Evolutionary conservation across 495 filamentous ascomycete genomes (phyloP).

Genomic region (Aspergillus hancockii): DNA sequence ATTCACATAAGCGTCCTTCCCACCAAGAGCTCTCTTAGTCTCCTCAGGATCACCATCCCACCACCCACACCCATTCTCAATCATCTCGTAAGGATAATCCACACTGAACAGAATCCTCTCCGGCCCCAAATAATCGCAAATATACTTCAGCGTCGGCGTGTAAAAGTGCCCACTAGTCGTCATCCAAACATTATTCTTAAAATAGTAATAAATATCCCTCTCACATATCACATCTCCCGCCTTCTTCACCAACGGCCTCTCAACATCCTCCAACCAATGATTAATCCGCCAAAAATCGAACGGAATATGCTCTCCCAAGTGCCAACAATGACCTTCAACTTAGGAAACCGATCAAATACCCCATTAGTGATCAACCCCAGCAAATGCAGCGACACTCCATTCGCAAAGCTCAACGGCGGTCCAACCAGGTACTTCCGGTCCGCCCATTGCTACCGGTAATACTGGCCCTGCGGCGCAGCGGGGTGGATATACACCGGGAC

Average conservation of each 20-base stretch:
- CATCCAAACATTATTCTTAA: conserved; percentile 51
- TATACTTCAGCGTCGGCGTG: conserved; percentile 40
- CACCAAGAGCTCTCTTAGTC: conserved; percentile 20
- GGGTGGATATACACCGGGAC: conserved; percentile 61
- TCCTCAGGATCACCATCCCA: conserved; percentile 30
- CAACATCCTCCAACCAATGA: conserved; percentile 49
- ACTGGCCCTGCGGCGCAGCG: conserved; percentile 14
- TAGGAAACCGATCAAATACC: conserved; percentile 40
- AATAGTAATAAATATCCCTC: conserved; percentile 48
- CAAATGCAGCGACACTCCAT: conserved; percentile 37
- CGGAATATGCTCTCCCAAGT: conserved; percentile 58
- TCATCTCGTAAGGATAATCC: conserved; percentile 36
- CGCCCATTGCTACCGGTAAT: conserved; percentile 7
- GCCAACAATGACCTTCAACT: conserved; percentile 56
- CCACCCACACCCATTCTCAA: conserved; percentile 43
- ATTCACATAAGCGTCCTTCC: conserved; percentile 27
- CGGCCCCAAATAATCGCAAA: conserved; percentile 23
- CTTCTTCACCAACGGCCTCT: conserved; percentile 27
- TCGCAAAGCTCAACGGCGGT: conserved; percentile 36
- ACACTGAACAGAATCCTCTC: conserved; percentile 30
- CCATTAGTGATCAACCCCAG: conserved; percentile 44
- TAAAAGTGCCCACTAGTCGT: conserved; percentile 57
- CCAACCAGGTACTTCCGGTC: conserved; percentile 29
- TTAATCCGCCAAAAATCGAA: conserved; percentile 54
- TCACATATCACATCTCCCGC: conserved; percentile 23